Evolutionary conservation across 139 green algal genomes (phyloP).

Genomic region (Zygnema circumcarinatum): DNA sequence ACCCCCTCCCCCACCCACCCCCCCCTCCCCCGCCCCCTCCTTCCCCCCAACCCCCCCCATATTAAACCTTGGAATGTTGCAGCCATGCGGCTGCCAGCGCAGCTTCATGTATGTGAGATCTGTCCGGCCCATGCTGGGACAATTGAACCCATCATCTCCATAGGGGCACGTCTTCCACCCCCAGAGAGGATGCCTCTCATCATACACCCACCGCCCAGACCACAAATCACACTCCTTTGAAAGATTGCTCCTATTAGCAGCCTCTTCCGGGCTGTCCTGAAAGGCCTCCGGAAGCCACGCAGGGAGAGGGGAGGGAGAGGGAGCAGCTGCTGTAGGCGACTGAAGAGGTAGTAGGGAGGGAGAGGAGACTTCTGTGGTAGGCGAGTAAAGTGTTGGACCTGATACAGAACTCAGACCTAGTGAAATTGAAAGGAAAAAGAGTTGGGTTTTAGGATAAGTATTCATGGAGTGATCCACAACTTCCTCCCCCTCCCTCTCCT

Average conservation of each 20-base stretch:
- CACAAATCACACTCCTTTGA: slow-evolving; percentile 25
- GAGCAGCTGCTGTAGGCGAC: too few relatives aligned
- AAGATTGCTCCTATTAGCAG: neutral
- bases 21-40: too few relatives aligned
- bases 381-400: neutral
- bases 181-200: slow-evolving; percentile 1
- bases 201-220: slow-evolving; percentile 19
- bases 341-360: neutral
- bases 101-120: slow-evolving; percentile 26
- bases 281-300: neutral
- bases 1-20: too few relatives aligned
- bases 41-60: too few relatives aligned
- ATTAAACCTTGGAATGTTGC: too few relatives aligned
- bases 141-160: slow-evolving; percentile 4
- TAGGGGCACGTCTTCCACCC: neutral
- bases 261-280: neutral
- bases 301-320: too few relatives aligned
- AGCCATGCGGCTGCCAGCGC: slow-evolving; percentile 23
- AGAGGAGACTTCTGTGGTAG: neutral
- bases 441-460: too few relatives aligned
- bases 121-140: neutral
- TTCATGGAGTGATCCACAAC: too few relatives aligned
- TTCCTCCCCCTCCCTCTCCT: too few relatives aligned
- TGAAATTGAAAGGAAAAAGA: neutral
- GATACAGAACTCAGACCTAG: too few relatives aligned